Base-by-base conservation (phyloP, 2,329 filamentous ascomycete genomes). In the Trichoderma guizhouense region DNA sequence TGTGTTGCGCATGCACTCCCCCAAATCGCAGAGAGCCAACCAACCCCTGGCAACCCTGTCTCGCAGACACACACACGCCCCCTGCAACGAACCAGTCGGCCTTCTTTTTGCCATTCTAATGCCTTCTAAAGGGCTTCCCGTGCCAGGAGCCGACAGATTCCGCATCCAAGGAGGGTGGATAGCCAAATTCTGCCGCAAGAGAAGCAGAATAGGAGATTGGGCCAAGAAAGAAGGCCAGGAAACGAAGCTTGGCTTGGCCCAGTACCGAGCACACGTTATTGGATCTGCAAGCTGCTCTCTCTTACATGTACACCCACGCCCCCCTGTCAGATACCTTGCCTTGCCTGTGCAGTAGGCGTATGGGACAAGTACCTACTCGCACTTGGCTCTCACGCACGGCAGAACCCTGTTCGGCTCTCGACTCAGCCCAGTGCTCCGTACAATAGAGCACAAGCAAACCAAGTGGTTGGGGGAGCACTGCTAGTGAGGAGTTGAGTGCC, bases 1-100 rank as follows among this genome's bases (percentile, higher is more conserved):
- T 77, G 76, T 77, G 76, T 69, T 66, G 72, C 68, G 71, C 72
- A 76, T 69, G 63, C 71, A 67, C 69, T 57, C 58, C 34, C 32
- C 66, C 21, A 26, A 68, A 24, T 30, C 53, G 32, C 18, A 66
- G 26, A n/a, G 28, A 11, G 15, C 26, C 60, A 62, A n/a, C 34
- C 34, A 63, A 43, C 34, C 60, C 60, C 60, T 30, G 34, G 21
- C 34, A 39, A 28, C 63, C 65, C 51, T 58, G 65, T 68, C 55
- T 30, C 43, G n/a, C 63, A 53, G 30, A n/a, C 36, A 21, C 39
- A 24, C 39, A 36, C 58, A 62, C 66, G 66, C 66, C 57, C 66
- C 66, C 57, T 51, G 18, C 32, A 18, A 58, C 66, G 55, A 69
- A 69, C 51, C 55, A 51, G 11, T 65, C 5, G 32, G 21, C 32